Conservation (phyloP, 2,329 filamentous ascomycete species). For the Epichloe gansuensis region DNA sequence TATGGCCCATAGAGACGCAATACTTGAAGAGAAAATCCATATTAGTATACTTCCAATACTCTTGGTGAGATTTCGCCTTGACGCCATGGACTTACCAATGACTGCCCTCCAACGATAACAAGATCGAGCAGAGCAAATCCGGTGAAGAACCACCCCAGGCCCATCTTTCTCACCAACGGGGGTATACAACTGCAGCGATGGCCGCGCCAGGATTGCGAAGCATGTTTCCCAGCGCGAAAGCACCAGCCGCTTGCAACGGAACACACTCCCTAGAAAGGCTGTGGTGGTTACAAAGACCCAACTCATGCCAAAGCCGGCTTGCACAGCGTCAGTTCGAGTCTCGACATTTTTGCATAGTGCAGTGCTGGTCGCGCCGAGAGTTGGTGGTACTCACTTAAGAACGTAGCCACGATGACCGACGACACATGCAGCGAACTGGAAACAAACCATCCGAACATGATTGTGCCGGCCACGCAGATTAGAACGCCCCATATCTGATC, state of each 20-base stretch:
- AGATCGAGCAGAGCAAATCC: constrained; percentile 23
- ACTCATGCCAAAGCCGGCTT: constrained; percentile 23
- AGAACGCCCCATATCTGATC: constrained; percentile 29
- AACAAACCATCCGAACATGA: constrained; percentile 30
- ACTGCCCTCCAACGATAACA: constrained; percentile 13
- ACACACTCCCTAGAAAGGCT: constrained; percentile 28
- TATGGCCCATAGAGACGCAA: not conserved
- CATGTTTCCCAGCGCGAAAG: constrained; percentile 28
- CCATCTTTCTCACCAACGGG: constrained; percentile 20
- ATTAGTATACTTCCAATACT: not conserved
- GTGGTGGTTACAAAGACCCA: constrained; percentile 30
- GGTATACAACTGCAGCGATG: constrained; percentile 24
- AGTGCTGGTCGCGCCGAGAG: not conserved
- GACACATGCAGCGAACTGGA: constrained; percentile 16
- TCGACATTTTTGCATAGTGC: not conserved
- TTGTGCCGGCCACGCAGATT: constrained; percentile 22
- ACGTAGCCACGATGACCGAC: constrained; percentile 17
- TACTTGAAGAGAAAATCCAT: not conserved
- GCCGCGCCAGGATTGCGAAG: constrained; percentile 28
- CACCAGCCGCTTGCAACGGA: constrained; percentile 24
- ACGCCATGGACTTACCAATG: constrained; percentile 7
- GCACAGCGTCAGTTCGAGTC: constrained; percentile 2
- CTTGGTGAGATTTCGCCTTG: not conserved
- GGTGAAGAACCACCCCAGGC: constrained; percentile 28
- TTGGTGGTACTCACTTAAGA: constrained; percentile 14